A percentile compares a stretch with the other conserved stretches of the same genome.
Evolutionary conservation across 2,329 filamentous ascomycete genomes (phyloP).

Genomic region (Clarireedia monteithiana): DNA sequence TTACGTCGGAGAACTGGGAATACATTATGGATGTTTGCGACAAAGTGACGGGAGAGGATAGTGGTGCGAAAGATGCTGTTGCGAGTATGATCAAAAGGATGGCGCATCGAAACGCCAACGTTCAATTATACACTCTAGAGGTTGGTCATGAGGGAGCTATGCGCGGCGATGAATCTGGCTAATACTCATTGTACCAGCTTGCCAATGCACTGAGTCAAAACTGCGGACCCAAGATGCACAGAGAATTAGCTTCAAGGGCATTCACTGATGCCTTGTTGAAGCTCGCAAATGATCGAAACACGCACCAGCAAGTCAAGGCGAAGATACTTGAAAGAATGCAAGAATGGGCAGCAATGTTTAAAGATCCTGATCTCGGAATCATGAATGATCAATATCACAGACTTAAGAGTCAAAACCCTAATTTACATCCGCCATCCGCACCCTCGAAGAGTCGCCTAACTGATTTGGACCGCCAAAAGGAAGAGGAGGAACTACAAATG

Average conservation of each 20-base stretch:
- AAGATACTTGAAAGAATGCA: conserved; percentile 97
- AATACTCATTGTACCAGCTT: conserved; percentile 37
- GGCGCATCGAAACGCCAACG: conserved; percentile 68
- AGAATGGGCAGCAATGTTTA: conserved; percentile 94
- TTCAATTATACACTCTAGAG: conserved; percentile 69
- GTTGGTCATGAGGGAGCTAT: conserved; percentile 28
- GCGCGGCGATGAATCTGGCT: conserved; percentile 2
- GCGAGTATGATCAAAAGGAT: conserved; percentile 66
- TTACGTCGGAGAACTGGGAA: conserved; percentile 67
- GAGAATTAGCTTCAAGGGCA: conserved; percentile 62
- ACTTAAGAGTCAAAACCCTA: conserved; percentile 78
- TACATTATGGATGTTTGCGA: conserved; percentile 40
- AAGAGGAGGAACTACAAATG: conserved; percentile 96
- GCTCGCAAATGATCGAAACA: conserved; percentile 89
- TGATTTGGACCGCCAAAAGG: conserved; percentile 81
- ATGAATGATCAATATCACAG: conserved; percentile 94
- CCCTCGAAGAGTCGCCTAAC: conserved; percentile 90
- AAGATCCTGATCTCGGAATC: conserved; percentile 85
- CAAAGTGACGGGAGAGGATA: conserved; percentile 34
- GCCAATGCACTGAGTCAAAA: conserved; percentile 68
- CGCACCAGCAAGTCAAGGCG: conserved; percentile 90
- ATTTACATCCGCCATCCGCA: conserved; percentile 83
- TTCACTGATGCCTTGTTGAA: conserved; percentile 88
- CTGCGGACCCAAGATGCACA: conserved; percentile 60
- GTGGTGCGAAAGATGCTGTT: conserved; percentile 56